Base-by-base conservation (phyloP, 495 filamentous ascomycete species). In the Penicillium pulvis region DNA sequence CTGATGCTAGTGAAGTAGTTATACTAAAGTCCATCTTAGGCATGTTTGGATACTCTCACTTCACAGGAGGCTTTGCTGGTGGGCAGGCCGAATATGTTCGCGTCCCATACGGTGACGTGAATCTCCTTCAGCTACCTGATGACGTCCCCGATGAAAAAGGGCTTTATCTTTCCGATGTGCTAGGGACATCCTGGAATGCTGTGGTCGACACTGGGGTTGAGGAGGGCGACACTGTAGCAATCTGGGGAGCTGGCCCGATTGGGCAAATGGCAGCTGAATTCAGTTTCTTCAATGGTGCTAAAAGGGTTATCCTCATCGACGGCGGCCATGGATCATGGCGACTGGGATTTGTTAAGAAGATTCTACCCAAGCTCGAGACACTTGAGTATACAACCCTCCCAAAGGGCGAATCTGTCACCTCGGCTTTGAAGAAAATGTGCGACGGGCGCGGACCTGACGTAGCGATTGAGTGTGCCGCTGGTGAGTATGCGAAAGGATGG, bases 71-170 rank as follows among this genome's bases (percentile, higher is more conserved):
- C 3, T 97, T 92, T 66, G 90, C 92, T 10, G 92, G 92, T 44
- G 91, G 92, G 0, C 92, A 96, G 68, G 89, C 91, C 8, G 93
- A 97, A 71, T 96, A 92, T 56, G 84, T 90, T 8, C 85, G 93
- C 0, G 90, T 95, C 9, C 92, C 93, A 0, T 83, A 85, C 19
- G 93, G 83, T n/a, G 89, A 95, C 50, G 83, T 87, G 58, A 96
- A 95, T 61, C 78, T 95, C 20, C 81, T 97, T 10, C 84, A 85
- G 56, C 81, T 94, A 6, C 92, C 93, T 8, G 86, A 90, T 46
- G 81, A 83, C 55, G 88, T 97, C 0, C 90, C 91, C 0, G 91
- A 95, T 65, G 91, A 96, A 81, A 93, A 94, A 71, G 89, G 73
- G 44, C 81, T 97, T 1, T 96, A 86, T 65, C 80, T 96, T 3